Base-by-base conservation (phyloP, 371 early-diverging fungal genomes). In the Mucor mucedo region DNA sequence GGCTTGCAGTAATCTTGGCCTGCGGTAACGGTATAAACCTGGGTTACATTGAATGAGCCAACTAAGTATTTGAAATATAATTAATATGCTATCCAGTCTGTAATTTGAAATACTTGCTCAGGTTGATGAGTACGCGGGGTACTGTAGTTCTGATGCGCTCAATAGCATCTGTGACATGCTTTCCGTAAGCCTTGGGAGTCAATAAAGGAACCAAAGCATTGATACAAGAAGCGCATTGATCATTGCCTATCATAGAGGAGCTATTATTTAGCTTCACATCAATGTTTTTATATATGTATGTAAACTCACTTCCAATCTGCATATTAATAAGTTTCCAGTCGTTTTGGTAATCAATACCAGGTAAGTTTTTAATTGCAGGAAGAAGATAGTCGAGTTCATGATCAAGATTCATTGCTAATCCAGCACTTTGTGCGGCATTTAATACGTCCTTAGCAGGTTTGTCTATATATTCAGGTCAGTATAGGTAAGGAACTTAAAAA, bases 301-400 rank as follows among this genome's bases (percentile, higher is more conserved):
- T 21, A 47, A 27, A 21, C 50, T 50, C 30, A 47, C 80, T 82
- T n/a, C 90, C 90, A 52, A 90, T 86, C 64, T 88, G 87, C 10
- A 90, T 54, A 5, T 82, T 84, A 0, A 85, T 68, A 8, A 90
- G 54, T 68, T 90, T 90, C 85, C 85, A 90, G 53, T 87, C 87
- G 60, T 57, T 71, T 59, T 74, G 73, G 65, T 32, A 72, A 58
- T 68, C 70, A 32, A 30, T 14, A 9, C 65, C 60, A 35, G 70
- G 80, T 1, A 65, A 60, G 3, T 45, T 6, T 28, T 47, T 62
- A 45, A 62, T 45, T 13, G 53, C 62, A 8, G 54, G 30, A n/a
- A 62, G 53, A 54, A 82, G 52, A 55, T 84, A 84, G 44, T 77
- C 75, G 11, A 80, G 29, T 63, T 80, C 68, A 49, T 73, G 69